These are phyloP conservation scores for Irpex rosettiformis DNA, from an alignment of 1,284 basidiomycete genomes.

Conservation along the genomic window DNA sequence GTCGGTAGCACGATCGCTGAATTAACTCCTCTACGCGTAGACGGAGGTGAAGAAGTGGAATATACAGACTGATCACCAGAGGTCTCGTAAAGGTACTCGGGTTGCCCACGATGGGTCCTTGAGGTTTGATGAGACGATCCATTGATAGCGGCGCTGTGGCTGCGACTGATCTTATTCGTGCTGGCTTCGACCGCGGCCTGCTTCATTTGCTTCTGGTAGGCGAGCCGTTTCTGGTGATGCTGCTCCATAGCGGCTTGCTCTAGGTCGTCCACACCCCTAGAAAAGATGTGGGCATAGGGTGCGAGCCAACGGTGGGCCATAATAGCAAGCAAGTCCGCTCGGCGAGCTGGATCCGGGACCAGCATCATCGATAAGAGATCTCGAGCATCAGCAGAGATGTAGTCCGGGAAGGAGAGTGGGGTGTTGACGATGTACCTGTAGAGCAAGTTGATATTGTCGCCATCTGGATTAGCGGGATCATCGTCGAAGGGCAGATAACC, in stretches of 20 bases:
- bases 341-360: constrained; percentile 74
- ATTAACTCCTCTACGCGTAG: constrained; percentile 37
- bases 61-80: constrained; percentile 43
- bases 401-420: constrained; percentile 91
- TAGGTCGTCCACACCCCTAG: constrained; percentile 71
- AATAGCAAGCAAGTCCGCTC: constrained; percentile 72
- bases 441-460: constrained; percentile 99
- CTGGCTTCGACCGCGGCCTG: constrained; percentile 33
- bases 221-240: constrained; percentile 78
- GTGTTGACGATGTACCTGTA: constrained; percentile 99
- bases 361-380: constrained; percentile 82
- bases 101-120: constrained; percentile 37
- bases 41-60: constrained; percentile 31
- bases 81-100: constrained; percentile 52
- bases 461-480: constrained; percentile 97
- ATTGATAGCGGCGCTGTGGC: constrained; percentile 40
- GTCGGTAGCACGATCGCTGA: constrained; percentile 44
- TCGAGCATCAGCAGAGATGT: constrained; percentile 79
- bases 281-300: constrained; percentile 64
- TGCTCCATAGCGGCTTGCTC: constrained; percentile 81
- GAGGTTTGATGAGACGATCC: constrained; percentile 23
- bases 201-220: constrained; percentile 75
- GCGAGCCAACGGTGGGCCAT: constrained; percentile 86
- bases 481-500: constrained; percentile 99
- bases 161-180: constrained; percentile 37